phyloP scores from a whole-genome alignment of 106 monocot genomes.

The Dendrobium catenatum region DNA sequence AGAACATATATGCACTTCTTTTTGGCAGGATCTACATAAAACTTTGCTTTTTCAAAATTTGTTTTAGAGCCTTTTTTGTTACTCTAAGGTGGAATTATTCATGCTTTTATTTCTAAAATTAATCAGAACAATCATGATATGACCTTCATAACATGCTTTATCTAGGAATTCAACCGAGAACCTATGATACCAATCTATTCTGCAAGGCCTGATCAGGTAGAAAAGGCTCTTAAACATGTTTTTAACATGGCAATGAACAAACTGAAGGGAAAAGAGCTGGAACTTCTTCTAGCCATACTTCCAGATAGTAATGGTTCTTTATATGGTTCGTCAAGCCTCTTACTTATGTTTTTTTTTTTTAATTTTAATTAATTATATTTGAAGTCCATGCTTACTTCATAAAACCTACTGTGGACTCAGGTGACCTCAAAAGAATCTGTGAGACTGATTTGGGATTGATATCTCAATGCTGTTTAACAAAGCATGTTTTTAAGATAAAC shows the following conservation, averaged over 20 bases:
- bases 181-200: constrained; percentile 68
- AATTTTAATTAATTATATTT: background rate
- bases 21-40: background rate
- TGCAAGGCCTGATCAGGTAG: constrained; percentile 77
- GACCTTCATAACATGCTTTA: background rate
- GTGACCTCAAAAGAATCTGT: constrained; percentile 78
- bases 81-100: background rate
- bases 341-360: background rate
- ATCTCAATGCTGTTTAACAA: constrained; percentile 83
- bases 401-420: constrained; percentile 18
- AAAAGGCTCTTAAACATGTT: constrained; percentile 78
- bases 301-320: constrained; percentile 90
- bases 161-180: constrained; percentile 65
- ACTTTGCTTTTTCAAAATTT: background rate
- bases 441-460: constrained; percentile 87
- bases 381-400: background rate
- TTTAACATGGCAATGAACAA: constrained; percentile 60
- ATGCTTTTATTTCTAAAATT: no score
- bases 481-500: constrained; percentile 79
- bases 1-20: background rate
- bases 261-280: constrained; percentile 80
- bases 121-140: no score
- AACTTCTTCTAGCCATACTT: constrained; percentile 76
- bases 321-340: constrained; percentile 41
- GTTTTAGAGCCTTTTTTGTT: background rate